Percentiles rank a stretch among this genome's conserved stretches.
Conservation (phyloP, 163 green algal genomes). For the Chloroidium sp. region DNA sequence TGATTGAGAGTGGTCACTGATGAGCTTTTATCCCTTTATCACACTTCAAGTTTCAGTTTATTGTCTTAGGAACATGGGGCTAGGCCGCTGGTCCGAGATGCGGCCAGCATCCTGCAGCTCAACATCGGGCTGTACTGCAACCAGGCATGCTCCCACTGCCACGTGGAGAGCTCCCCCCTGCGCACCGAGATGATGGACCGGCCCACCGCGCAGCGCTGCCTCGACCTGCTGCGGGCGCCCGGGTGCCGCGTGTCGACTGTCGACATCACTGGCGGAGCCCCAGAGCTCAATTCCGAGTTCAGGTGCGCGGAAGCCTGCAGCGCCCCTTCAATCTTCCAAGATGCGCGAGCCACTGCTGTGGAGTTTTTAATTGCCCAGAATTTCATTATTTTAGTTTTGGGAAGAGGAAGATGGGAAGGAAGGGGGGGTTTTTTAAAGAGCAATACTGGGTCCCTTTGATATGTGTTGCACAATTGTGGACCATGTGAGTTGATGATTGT, state of each 20-base stretch:
- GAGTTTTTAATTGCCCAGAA: no score
- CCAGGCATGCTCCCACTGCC: constrained; percentile 92
- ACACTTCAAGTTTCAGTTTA: not conserved
- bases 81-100: constrained; percentile 37
- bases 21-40: not conserved
- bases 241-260: constrained; percentile 63
- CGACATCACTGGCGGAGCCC: constrained; percentile 91
- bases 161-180: constrained; percentile 85
- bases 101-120: constrained; percentile 76
- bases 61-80: constrained; percentile 34
- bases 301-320: constrained; percentile 23
- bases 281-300: constrained; percentile 82
- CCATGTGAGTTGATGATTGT: no score
- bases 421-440: no score
- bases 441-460: no score
- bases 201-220: constrained; percentile 55
- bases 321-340: no score
- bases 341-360: no score
- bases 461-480: no score
- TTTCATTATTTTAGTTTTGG: no score
- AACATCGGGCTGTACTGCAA: constrained; percentile 99
- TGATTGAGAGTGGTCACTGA: not conserved
- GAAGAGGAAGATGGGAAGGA: no score
- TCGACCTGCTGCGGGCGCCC: constrained; percentile 62
- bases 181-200: constrained; percentile 78